Base-by-base conservation (phyloP, 768 basidiomycete species). In the Rhizopogon roseolus region DNA sequence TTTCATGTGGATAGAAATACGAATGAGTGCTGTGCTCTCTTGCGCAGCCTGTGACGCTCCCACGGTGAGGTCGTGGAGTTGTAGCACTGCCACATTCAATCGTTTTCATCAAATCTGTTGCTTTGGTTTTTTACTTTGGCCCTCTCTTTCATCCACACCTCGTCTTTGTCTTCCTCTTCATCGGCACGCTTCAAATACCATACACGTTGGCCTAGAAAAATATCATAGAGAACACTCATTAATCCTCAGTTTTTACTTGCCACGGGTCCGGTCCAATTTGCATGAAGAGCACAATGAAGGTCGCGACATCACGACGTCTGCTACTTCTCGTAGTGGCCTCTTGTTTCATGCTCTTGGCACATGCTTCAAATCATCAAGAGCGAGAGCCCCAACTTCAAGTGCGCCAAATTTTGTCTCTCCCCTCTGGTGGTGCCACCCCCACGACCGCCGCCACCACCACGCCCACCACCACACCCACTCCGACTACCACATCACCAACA, bases 281-380 rank as follows among this genome's bases (percentile, higher is more conserved):
- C 34, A 34, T 43, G 53, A 56, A 52, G 43, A 56, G 52, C 57
- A 60, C 57, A 54, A 62, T 67, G 62, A 62, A 65, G 53, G 56
- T 57, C 41, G 41, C 58, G 52, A 54, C 50, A 27, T 60, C 56
- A 16, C 55, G 61, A 38, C 58, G 57, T 49, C 58, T 74, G 29
- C 34, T 48, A 9, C 48, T 71, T 28, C 46, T 75, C 22, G 60
- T 67, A 29, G 45, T 62, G 36, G 52, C 63, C 6, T 60, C 66
- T 25, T 65, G 64, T 32, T 64, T 61, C 41, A 38, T 67, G 39
- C 53, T 71, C 14, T 55, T 62, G 37, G 57, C 59, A 14, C 50
- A 62, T 43, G 64, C 59, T 41, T 67, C 57, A 53, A 66, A 37
- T 25, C 43, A 59, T 28, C 55, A 56, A 43, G 54, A 48, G 28